Percentiles rank a stretch among this genome's conserved stretches.
These are phyloP conservation scores for Rhodomyrtus psidioides DNA, from an alignment of 441 rosid genomes.

Conservation along the genomic window DNA sequence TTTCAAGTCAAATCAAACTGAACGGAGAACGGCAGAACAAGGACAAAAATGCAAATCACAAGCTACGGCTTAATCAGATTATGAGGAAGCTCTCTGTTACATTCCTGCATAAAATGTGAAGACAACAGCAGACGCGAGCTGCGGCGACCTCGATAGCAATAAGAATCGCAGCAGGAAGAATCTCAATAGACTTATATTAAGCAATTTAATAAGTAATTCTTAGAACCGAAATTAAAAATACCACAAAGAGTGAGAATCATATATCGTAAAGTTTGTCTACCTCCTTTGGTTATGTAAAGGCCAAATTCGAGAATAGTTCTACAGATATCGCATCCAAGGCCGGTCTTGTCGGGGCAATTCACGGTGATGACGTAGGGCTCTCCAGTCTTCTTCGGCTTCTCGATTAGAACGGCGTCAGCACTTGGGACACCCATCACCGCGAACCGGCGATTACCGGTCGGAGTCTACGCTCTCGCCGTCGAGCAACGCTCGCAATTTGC, in stretches of 20 bases:
- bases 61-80: not conserved
- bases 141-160: not conserved
- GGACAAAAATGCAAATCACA: not conserved
- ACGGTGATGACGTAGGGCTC: slow-evolving; percentile 69
- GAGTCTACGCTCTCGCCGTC: not conserved
- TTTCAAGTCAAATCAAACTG: not conserved
- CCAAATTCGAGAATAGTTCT: slow-evolving; percentile 68
- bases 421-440: slow-evolving; percentile 36
- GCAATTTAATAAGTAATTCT: not conserved
- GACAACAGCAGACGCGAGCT: not conserved
- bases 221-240: not conserved
- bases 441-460: not conserved
- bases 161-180: not conserved
- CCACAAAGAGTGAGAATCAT: not conserved
- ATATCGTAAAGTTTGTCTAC: slow-evolving; percentile 7
- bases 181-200: not conserved
- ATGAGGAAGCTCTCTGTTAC: not conserved
- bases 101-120: not conserved
- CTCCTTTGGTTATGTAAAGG: slow-evolving; percentile 68
- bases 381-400: slow-evolving; percentile 48
- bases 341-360: slow-evolving; percentile 70
- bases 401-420: slow-evolving; percentile 53
- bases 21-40: not conserved
- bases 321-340: slow-evolving; percentile 71
- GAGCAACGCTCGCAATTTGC: not conserved